Percentiles rank a stretch among this genome's conserved stretches.
Evolutionary conservation across 352 stramenopile species (phyloP).

Genomic region (Pythium pectinolyticum): DNA sequence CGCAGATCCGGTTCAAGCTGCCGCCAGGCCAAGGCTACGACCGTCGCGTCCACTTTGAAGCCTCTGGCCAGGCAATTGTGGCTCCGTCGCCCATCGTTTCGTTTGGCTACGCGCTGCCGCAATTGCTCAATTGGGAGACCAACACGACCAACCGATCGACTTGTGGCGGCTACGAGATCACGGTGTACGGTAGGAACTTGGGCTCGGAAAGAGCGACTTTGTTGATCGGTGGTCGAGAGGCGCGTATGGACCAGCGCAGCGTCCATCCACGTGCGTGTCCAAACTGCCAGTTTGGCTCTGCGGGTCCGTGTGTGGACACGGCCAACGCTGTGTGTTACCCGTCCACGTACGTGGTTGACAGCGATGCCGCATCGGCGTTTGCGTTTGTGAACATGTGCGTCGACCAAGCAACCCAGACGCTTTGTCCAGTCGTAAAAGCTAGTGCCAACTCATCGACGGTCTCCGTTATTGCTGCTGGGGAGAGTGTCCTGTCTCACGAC

Average conservation of each 20-base stretch:
- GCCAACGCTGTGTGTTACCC: constrained; percentile 51
- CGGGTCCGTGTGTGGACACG: constrained; percentile 50
- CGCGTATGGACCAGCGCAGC: constrained; percentile 44
- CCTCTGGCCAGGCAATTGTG: constrained; percentile 32
- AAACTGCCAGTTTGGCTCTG: constrained; percentile 45
- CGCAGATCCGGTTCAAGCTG: constrained; percentile 54
- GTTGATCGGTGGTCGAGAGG: constrained; percentile 56
- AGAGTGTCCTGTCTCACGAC: constrained; percentile 42
- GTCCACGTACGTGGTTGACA: constrained; percentile 36
- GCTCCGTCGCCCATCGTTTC: constrained; percentile 39
- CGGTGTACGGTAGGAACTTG: constrained; percentile 67
- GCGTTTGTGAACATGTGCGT: constrained; percentile 35
- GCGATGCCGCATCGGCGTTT: constrained; percentile 25
- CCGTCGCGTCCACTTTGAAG: constrained; percentile 36
- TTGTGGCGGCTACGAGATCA: constrained; percentile 56
- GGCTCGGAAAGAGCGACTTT: constrained; percentile 39
- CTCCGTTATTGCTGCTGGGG: constrained; percentile 7
- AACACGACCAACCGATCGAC: constrained; percentile 58
- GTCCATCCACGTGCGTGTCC: constrained; percentile 40
- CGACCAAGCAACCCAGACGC: constrained; percentile 25
- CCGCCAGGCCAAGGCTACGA: constrained; percentile 50
- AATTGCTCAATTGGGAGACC: constrained; percentile 40
- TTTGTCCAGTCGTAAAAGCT: constrained; percentile 30
- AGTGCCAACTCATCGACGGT: background rate
- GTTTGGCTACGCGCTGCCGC: constrained; percentile 47